These are phyloP conservation scores for Coniosporium tulheliwenetii DNA, from an alignment of 2,329 filamentous ascomycete genomes.

Conservation along the genomic window DNA sequence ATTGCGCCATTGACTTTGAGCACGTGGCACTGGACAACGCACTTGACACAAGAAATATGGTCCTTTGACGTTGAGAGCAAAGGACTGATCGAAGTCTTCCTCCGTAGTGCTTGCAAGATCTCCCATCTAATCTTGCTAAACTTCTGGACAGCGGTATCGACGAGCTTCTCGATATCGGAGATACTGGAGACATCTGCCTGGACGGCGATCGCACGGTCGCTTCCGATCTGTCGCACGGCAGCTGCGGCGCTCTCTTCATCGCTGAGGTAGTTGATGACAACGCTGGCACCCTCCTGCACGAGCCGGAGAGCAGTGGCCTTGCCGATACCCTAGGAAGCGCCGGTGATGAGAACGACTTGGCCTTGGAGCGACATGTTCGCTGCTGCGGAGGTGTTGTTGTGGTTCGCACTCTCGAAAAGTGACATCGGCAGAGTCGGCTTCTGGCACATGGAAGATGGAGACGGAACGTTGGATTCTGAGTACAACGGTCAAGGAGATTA, in stretches of 20 bases:
- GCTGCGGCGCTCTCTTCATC: slow-evolving; percentile 39
- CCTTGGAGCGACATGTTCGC: too few species aligned
- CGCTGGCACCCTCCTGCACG: slow-evolving; percentile 23
- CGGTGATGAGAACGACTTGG: slow-evolving; percentile 14
- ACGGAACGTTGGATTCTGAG: too few species aligned
- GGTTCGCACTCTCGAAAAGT: too few species aligned
- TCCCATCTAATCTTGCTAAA: slow-evolving; percentile 40
- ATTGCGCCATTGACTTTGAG: too few species aligned
- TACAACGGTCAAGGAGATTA: too few species aligned
- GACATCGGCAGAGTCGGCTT: too few species aligned
- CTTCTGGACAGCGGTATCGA: slow-evolving; percentile 31
- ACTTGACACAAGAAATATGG: slow-evolving; percentile 37
- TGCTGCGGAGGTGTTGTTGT: too few species aligned
- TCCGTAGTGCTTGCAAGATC: slow-evolving; percentile 34
- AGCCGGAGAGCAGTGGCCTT: slow-evolving; percentile 21
- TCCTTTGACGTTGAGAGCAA: slow-evolving; percentile 41
- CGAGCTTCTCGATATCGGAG: slow-evolving; percentile 31
- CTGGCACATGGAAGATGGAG: too few species aligned
- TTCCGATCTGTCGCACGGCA: slow-evolving; percentile 31
- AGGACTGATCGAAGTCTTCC: slow-evolving; percentile 33
- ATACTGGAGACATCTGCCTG: slow-evolving; percentile 38
- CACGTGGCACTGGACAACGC: too few species aligned
- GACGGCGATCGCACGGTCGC: slow-evolving; percentile 34
- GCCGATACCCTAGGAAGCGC: slow-evolving; percentile 22
- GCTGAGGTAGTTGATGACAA: slow-evolving; percentile 41